These are phyloP conservation scores for Leccinum boreale DNA, from an alignment of 768 basidiomycete genomes.

Conservation along the genomic window DNA sequence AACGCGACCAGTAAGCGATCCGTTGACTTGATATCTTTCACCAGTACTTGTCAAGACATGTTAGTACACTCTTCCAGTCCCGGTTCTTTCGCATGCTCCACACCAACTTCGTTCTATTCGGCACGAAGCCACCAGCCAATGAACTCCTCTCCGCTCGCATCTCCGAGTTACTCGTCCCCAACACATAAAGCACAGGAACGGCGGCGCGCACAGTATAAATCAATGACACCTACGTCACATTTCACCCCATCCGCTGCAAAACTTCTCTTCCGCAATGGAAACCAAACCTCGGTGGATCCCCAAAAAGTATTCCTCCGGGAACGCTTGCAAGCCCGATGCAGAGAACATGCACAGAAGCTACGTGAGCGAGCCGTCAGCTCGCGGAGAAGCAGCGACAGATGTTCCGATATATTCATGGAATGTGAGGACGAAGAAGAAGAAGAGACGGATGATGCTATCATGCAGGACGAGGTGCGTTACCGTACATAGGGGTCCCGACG, in stretches of 20 bases:
- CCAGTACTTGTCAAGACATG: slow-evolving; percentile 5
- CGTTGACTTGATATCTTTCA: background rate
- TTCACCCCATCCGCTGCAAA: slow-evolving; percentile 13
- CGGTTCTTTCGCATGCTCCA: slow-evolving; percentile 29
- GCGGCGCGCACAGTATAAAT: slow-evolving; percentile 56
- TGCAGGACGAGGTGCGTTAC: slow-evolving; percentile 56
- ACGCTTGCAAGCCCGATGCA: slow-evolving; percentile 57
- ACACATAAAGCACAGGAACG: slow-evolving; percentile 43
- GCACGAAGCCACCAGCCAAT: slow-evolving; percentile 34
- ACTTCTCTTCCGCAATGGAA: slow-evolving; percentile 13
- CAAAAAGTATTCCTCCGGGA: slow-evolving; percentile 57
- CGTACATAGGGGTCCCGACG: background rate
- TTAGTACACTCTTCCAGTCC: slow-evolving; percentile 30
- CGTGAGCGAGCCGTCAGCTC: slow-evolving; percentile 45
- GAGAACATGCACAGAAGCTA: slow-evolving; percentile 58
- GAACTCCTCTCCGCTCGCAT: slow-evolving; percentile 53
- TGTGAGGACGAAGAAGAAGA: slow-evolving; percentile 45
- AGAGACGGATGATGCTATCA: slow-evolving; percentile 54
- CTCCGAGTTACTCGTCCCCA: slow-evolving; percentile 45
- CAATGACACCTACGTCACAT: slow-evolving; percentile 25
- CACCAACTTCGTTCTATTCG: slow-evolving; percentile 34
- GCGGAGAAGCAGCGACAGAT: slow-evolving; percentile 45
- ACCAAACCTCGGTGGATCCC: slow-evolving; percentile 37
- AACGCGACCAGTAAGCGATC: slow-evolving; percentile 15
- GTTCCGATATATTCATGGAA: slow-evolving; percentile 46